Conservation (phyloP, 495 filamentous ascomycete genomes). For the Neurospora sp. region DNA sequence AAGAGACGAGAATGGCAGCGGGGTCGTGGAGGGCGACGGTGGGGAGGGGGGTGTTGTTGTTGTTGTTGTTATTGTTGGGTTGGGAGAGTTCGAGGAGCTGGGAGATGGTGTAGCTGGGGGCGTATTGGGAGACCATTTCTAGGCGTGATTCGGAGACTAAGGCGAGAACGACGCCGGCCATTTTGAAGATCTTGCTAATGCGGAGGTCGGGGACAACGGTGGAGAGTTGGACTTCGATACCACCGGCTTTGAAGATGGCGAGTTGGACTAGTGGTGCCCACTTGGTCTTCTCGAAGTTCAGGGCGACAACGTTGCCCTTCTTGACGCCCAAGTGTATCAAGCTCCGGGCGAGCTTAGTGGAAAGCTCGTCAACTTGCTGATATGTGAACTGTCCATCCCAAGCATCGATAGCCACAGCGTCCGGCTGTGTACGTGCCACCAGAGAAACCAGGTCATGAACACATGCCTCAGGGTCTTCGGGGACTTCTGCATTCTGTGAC, state of each 20-base stretch:
- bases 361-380: constrained; percentile 28
- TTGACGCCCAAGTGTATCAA: constrained; percentile 37
- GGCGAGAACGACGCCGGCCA: not conserved
- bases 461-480: not conserved
- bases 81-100: not conserved
- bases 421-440: constrained; percentile 45
- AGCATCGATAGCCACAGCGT: constrained; percentile 30
- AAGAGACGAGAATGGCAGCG: constrained; percentile 37
- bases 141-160: not conserved
- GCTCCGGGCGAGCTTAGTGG: too few species aligned
- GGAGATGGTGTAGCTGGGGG: not conserved
- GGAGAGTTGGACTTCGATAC: constrained; percentile 41
- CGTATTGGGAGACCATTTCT: not conserved
- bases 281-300: constrained; percentile 47
- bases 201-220: constrained; percentile 41
- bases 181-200: constrained; percentile 6
- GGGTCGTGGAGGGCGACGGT: not conserved
- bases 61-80: too few species aligned
- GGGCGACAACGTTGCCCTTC: constrained; percentile 40
- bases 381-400: constrained; percentile 43
- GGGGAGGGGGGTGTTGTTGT: not conserved
- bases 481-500: not conserved
- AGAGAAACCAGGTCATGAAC: constrained; percentile 39
- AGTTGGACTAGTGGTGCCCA: constrained; percentile 46
- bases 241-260: constrained; percentile 50